Percentiles rank a stretch among this genome's conserved stretches.
Evolutionary conservation across 129 eudicot species (phyloP).

Genomic region (Silybum marianum): DNA sequence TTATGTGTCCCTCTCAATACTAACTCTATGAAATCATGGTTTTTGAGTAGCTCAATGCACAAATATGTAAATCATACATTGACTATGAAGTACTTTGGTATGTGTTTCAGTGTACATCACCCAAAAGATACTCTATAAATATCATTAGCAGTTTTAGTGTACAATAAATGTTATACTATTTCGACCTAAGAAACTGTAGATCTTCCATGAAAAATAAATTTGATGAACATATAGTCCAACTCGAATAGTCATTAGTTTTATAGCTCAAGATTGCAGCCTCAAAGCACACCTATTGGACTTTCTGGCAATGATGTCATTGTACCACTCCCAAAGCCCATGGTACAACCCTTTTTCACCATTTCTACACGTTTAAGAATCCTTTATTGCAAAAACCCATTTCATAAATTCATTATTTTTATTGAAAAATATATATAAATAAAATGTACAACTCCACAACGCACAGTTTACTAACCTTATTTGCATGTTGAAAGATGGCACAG

Average conservation of each 20-base stretch:
- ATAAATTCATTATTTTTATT: conserved; percentile 5
- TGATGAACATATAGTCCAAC: too few species aligned
- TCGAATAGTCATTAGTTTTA: conserved; percentile 32
- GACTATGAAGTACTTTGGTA: too few species aligned
- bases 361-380: conserved; percentile 42
- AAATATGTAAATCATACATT: too few species aligned
- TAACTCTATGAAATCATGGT: too few species aligned
- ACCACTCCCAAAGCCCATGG: conserved; percentile 33
- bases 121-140: too few species aligned
- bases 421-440: background rate
- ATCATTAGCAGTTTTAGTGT: too few species aligned
- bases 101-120: too few species aligned
- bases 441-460: conserved; percentile 9
- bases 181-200: too few species aligned
- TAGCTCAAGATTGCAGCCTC: conserved; percentile 58
- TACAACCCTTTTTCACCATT: conserved; percentile 28
- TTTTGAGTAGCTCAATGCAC: too few species aligned
- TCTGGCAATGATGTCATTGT: conserved; percentile 38
- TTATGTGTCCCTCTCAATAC: too few species aligned
- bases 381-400: conserved; percentile 36
- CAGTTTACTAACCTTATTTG: conserved; percentile 43
- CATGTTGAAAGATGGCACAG: conserved; percentile 36
- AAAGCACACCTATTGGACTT: conserved; percentile 57
- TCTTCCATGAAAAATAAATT: too few species aligned
- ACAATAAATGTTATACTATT: too few species aligned